Evolutionary conservation across 495 filamentous ascomycete genomes (phyloP).

Genomic region (Evernia prunastri): DNA sequence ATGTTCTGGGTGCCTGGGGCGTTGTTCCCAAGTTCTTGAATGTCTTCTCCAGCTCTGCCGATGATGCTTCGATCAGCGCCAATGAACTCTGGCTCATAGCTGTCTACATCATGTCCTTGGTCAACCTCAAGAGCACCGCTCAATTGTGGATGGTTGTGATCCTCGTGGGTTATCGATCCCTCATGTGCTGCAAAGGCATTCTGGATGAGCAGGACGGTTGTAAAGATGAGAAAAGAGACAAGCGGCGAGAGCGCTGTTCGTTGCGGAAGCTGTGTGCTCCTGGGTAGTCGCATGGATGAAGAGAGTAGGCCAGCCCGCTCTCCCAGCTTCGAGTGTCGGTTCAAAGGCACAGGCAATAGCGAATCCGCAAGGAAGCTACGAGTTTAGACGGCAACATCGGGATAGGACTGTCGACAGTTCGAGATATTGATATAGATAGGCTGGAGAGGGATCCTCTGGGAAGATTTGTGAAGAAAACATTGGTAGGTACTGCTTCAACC

Average conservation of each 20-base stretch:
- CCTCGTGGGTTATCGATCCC: slow-evolving; percentile 35
- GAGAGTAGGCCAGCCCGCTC: slow-evolving; percentile 16
- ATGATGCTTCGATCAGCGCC: slow-evolving; percentile 55
- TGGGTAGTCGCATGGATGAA: slow-evolving; percentile 48
- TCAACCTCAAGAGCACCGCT: slow-evolving; percentile 26
- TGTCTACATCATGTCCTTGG: neutral
- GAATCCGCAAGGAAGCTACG: neutral
- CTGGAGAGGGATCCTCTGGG: too few relatives aligned
- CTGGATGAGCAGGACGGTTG: slow-evolving; percentile 45
- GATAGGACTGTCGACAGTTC: neutral
- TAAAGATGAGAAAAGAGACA: slow-evolving; percentile 50
- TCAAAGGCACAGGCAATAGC: neutral
- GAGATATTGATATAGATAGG: neutral
- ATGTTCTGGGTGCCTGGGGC: slow-evolving; percentile 48
- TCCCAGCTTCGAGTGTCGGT: neutral
- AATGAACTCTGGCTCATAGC: slow-evolving; percentile 54
- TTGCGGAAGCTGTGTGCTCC: slow-evolving; percentile 60
- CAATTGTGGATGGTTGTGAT: slow-evolving; percentile 44
- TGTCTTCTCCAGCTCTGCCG: slow-evolving; percentile 48
- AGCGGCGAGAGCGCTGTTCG: slow-evolving; percentile 58
- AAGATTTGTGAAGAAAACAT: neutral
- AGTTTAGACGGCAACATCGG: neutral
- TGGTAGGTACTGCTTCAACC: neutral
- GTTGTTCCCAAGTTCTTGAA: slow-evolving; percentile 57
- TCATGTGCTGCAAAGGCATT: slow-evolving; percentile 56